Evolutionary conservation across 148 eudicot species (phyloP).

Genomic region (Rhododendron henanense): DNA sequence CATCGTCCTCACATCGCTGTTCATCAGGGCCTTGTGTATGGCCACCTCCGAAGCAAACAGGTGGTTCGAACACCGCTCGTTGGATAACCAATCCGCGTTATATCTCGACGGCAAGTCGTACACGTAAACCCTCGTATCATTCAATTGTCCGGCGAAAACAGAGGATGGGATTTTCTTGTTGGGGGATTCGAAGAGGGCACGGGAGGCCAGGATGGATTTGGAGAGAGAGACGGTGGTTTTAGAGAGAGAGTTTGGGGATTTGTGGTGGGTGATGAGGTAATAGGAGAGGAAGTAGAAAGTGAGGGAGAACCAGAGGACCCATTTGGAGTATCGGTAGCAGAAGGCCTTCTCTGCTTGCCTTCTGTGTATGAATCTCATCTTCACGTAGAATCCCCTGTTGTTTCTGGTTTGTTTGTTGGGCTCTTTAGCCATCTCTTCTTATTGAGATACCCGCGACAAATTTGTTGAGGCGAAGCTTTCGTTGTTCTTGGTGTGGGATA

Average conservation of each 20-base stretch:
- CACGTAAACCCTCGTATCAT: slow-evolving; percentile 47
- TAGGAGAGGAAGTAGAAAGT: slow-evolving; percentile 10
- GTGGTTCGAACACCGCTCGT: slow-evolving; percentile 57
- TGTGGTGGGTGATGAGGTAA: slow-evolving; percentile 12
- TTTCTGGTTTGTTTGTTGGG: slow-evolving; percentile 5
- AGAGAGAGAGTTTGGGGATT: slow-evolving; percentile 14
- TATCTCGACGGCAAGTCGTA: slow-evolving; percentile 68
- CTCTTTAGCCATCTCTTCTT: slow-evolving; percentile 13
- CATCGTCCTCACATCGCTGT: slow-evolving; percentile 38
- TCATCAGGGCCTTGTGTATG: slow-evolving; percentile 58
- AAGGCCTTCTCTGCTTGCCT: slow-evolving; percentile 14
- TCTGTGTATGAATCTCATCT: slow-evolving; percentile 35
- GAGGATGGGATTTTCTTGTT: slow-evolving; percentile 2
- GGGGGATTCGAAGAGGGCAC: slow-evolving; percentile 41
- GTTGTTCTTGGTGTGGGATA: not conserved
- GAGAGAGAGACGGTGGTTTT: slow-evolving; percentile 12
- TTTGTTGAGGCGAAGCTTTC: slow-evolving; percentile 11
- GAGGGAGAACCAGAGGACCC: slow-evolving; percentile 17
- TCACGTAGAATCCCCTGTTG: slow-evolving; percentile 44
- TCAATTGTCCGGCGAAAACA: not conserved
- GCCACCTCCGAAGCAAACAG: slow-evolving; percentile 86
- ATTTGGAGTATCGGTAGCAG: slow-evolving; percentile 5
- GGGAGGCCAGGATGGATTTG: slow-evolving; percentile 24
- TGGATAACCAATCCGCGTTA: slow-evolving; percentile 57
- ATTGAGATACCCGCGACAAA: not conserved